phyloP scores from a whole-genome alignment of 176 grass and related monocot genomes.

The Rhipidocladum racemiflorum region DNA sequence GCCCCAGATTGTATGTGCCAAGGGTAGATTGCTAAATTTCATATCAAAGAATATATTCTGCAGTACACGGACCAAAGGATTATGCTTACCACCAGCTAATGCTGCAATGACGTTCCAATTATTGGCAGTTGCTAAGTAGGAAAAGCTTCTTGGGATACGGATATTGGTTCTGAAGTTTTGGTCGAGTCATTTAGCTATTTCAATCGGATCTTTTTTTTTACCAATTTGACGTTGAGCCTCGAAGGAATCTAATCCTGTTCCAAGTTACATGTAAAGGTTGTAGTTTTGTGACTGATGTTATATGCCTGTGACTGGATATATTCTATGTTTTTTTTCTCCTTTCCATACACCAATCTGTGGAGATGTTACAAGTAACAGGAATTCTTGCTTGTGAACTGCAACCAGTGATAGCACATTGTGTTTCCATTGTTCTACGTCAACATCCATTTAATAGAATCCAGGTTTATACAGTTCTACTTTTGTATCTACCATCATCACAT shows the following conservation, averaged over 20 bases:
- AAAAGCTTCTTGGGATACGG: neutral
- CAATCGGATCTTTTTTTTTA: neutral
- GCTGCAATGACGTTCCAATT: neutral
- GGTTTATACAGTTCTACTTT: neutral
- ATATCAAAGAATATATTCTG: neutral
- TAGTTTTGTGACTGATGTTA: neutral
- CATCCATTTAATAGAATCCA: neutral
- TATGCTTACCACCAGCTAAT: neutral
- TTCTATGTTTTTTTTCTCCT: neutral
- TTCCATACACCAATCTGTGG: neutral
- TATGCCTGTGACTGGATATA: neutral
- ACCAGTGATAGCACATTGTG: neutral
- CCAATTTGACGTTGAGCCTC: neutral
- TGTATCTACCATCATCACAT: neutral
- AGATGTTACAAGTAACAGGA: constrained; percentile 14
- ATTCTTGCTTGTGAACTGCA: neutral
- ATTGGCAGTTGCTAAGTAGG: neutral
- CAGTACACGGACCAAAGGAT: neutral
- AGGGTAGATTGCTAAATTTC: constrained; percentile 26
- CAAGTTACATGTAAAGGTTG: neutral
- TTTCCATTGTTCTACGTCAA: neutral
- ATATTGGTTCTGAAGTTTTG: constrained; percentile 21
- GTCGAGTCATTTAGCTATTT: neutral
- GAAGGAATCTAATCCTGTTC: neutral
- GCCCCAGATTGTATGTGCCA: constrained; percentile 94